Base-by-base conservation (phyloP, 1,284 basidiomycete genomes). In the Rhizopogon parksii region DNA sequence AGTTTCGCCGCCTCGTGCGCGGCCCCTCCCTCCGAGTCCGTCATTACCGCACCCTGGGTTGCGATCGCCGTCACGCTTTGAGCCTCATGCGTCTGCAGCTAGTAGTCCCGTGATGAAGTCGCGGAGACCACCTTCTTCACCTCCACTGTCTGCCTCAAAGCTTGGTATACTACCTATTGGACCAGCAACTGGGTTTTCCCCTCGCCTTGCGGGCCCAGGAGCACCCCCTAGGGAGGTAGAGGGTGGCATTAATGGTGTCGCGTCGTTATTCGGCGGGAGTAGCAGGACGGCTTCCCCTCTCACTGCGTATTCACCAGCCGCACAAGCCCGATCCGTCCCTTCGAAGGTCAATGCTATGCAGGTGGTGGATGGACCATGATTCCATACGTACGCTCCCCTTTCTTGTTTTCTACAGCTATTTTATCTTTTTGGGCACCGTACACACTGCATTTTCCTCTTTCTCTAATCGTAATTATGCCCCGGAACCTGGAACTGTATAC, bases 181-280 rank as follows among this genome's bases (percentile, higher is more conserved):
- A 7, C 40, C 12, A 9, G 42, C 42, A 19, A 34, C 42, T 19
- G 57, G 56, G 8, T 64, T 59, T 54, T 67, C 66, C 1, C 62
- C 66, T 1, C 62, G 62, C 11, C 63, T 64, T 12, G 43, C 64
- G 3, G 66, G 62, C 12, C 62, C 64, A 5, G 62, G 62, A 4
- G 60, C 67, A 17, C 51, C 50, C 12, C 39, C 51, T 25, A 36
- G 30, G 27, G 49, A 40, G 6, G 19, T 51, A 1, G 64, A 57
- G 15, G 64, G 42, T 9, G 30, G 42, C 14, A 32, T 45, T 17
- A 45, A 66, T 32, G 40, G 30, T 36, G 38, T 15, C 6, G 38
- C 36, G 5, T 24, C 57, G 4, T 45, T 62, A 21, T 45, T 60
- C 12, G 66, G 62, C 14, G 24, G 50, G 32, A 19, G 42, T 2